Percentiles rank a stretch among this genome's conserved stretches.
Evolutionary conservation across 2,329 filamentous ascomycete species (phyloP).

Genomic region (Cordyceps pruinosa): DNA sequence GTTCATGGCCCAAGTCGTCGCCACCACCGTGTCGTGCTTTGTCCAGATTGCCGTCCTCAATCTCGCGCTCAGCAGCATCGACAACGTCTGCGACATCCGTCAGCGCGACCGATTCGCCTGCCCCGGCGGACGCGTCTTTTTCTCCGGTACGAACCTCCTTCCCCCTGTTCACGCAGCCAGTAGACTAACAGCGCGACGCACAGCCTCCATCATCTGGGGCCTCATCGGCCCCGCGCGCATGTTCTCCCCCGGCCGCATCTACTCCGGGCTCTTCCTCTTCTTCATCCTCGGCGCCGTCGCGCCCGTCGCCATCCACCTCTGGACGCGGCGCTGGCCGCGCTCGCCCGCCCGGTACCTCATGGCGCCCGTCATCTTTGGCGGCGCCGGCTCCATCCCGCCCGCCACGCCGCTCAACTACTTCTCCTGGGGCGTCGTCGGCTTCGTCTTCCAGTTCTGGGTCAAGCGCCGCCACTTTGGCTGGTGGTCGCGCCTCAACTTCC

Average conservation of each 20-base stretch:
- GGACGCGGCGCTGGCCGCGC: conserved; percentile 42
- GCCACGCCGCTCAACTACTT: conserved; percentile 70
- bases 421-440: conserved; percentile 65
- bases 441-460: conserved; percentile 62
- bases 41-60: conserved; percentile 61
- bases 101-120: conserved; percentile 56
- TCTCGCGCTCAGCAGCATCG: conserved; percentile 53
- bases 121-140: conserved; percentile 57
- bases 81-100: conserved; percentile 52
- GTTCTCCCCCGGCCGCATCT: conserved; percentile 56
- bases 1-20: conserved; percentile 59
- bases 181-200: neutral
- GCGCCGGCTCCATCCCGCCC: conserved; percentile 50
- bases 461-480: conserved; percentile 57
- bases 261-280: conserved; percentile 53
- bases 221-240: conserved; percentile 57
- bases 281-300: conserved; percentile 49
- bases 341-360: conserved; percentile 48
- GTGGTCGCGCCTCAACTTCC: conserved; percentile 70
- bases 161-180: neutral
- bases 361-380: conserved; percentile 57
- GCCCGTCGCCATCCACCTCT: conserved; percentile 46
- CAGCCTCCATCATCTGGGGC: conserved; percentile 62
- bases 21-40: conserved; percentile 59
- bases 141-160: conserved; percentile 39